Evolutionary conservation across 805 yeast species (phyloP).

Genomic region (Kazachstania psychrophila): DNA sequence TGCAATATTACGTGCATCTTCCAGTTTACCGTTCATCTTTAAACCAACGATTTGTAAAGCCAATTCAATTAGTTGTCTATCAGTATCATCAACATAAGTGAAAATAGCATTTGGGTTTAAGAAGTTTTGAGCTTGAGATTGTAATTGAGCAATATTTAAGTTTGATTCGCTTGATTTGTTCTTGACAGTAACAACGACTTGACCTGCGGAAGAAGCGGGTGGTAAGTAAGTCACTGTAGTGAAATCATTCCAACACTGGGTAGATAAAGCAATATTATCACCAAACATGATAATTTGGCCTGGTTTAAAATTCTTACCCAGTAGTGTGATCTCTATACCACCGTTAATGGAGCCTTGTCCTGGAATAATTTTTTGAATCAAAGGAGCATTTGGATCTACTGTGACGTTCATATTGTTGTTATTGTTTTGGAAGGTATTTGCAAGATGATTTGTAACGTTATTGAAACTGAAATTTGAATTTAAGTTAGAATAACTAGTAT

Average conservation of each 20-base stretch:
- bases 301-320: slow-evolving; percentile 77
- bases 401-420: neutral
- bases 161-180: slow-evolving; percentile 22
- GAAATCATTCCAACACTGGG: slow-evolving; percentile 91
- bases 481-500: too few species aligned
- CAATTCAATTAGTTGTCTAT: slow-evolving; percentile 81
- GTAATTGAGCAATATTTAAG: neutral
- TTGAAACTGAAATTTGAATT: too few species aligned
- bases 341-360: slow-evolving; percentile 92
- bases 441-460: too few species aligned
- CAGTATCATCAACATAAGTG: slow-evolving; percentile 90
- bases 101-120: slow-evolving; percentile 39
- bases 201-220: slow-evolving; percentile 81
- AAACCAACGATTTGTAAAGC: slow-evolving; percentile 93
- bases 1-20: slow-evolving; percentile 88
- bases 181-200: slow-evolving; percentile 75
- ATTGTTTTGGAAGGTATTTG: neutral
- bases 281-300: slow-evolving; percentile 84
- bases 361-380: slow-evolving; percentile 80
- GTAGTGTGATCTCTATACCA: slow-evolving; percentile 84
- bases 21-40: slow-evolving; percentile 89
- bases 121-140: slow-evolving; percentile 7
- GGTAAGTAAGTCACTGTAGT: slow-evolving; percentile 90
- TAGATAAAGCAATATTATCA: slow-evolving; percentile 60
- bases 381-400: slow-evolving; percentile 31